phyloP scores from a whole-genome alignment of 768 basidiomycete genomes.

The Lactarius pseudohatsudake region DNA sequence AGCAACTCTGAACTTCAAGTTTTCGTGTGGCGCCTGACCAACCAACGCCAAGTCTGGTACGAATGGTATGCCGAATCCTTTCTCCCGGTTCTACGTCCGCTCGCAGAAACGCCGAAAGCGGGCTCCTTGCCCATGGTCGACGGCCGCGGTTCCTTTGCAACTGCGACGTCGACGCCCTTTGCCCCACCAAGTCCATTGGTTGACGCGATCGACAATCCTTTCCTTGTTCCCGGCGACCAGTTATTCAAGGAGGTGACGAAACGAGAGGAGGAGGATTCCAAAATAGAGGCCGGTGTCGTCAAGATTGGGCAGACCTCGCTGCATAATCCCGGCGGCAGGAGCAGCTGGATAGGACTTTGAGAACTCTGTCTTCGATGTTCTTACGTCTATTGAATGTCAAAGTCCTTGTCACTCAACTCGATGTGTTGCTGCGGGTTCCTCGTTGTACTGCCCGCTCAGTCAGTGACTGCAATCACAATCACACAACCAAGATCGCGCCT shows the following conservation, averaged over 20 bases:
- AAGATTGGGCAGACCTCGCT: conserved; percentile 95
- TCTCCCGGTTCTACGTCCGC: conserved; percentile 55
- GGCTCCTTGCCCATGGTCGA: conserved; percentile 28
- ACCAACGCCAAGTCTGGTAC: conserved; percentile 92
- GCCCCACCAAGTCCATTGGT: conserved; percentile 63
- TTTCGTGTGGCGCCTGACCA: conserved; percentile 91
- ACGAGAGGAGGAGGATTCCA: conserved; percentile 27
- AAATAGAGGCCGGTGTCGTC: conserved; percentile 48
- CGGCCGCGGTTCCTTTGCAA: conserved; percentile 28
- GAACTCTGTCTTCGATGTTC: background rate
- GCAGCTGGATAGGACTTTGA: conserved; percentile 90
- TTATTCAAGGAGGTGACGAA: conserved; percentile 18
- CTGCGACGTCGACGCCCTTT: conserved; percentile 32
- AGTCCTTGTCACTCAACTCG: background rate
- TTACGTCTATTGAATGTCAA: background rate
- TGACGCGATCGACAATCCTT: conserved; percentile 57
- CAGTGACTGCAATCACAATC: background rate
- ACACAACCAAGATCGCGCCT: background rate
- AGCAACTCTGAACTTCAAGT: conserved; percentile 90
- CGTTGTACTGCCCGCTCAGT: background rate
- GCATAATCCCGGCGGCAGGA: conserved; percentile 87
- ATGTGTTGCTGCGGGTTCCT: background rate
- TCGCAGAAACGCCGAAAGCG: conserved; percentile 37
- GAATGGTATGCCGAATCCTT: conserved; percentile 98
- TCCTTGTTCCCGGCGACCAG: conserved; percentile 30